phyloP scores from a whole-genome alignment of 2,329 filamentous ascomycete genomes.

The Aspergillus ustus region DNA sequence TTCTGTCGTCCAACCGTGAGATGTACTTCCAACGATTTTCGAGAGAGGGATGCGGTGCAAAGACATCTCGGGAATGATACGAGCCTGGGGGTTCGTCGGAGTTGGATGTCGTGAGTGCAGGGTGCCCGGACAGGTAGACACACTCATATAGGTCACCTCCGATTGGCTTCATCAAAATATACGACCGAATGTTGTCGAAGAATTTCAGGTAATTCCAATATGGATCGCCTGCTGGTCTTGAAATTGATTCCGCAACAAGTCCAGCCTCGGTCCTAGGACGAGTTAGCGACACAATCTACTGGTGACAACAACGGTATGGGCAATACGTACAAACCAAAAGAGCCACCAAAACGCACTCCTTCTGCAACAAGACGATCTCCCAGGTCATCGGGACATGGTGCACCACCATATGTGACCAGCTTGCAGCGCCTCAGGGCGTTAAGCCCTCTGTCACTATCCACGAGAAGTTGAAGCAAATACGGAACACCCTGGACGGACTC shows the following conservation, averaged over 20 bases:
- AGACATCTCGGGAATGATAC: constrained; percentile 40
- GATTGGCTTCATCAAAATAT: constrained; percentile 46
- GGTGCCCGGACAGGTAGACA: constrained; percentile 38
- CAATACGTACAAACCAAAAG: constrained; percentile 48
- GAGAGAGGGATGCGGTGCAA: constrained; percentile 36
- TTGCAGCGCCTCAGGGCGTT: constrained; percentile 42
- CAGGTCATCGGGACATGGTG: constrained; percentile 49
- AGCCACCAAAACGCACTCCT: constrained; percentile 43
- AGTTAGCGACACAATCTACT: not conserved
- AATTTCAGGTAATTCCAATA: constrained; percentile 51
- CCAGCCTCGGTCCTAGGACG: constrained; percentile 48
- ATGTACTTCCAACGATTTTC: constrained; percentile 40
- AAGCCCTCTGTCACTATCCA: constrained; percentile 42
- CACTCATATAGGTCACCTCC: constrained; percentile 33
- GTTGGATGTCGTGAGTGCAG: constrained; percentile 38
- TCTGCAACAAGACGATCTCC: constrained; percentile 45
- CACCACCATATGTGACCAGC: constrained; percentile 48
- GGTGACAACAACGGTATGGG: not conserved
- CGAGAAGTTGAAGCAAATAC: constrained; percentile 48
- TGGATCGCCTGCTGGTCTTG: constrained; percentile 42
- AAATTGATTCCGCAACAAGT: constrained; percentile 48
- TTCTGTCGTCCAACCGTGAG: constrained; percentile 37
- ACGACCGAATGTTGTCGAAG: constrained; percentile 41
- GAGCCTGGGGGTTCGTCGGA: constrained; percentile 38
- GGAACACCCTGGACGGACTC: constrained; percentile 50